These are phyloP conservation scores for Coemansia umbellata DNA, from an alignment of 192 early-diverging fungal species.

Conservation along the genomic window DNA sequence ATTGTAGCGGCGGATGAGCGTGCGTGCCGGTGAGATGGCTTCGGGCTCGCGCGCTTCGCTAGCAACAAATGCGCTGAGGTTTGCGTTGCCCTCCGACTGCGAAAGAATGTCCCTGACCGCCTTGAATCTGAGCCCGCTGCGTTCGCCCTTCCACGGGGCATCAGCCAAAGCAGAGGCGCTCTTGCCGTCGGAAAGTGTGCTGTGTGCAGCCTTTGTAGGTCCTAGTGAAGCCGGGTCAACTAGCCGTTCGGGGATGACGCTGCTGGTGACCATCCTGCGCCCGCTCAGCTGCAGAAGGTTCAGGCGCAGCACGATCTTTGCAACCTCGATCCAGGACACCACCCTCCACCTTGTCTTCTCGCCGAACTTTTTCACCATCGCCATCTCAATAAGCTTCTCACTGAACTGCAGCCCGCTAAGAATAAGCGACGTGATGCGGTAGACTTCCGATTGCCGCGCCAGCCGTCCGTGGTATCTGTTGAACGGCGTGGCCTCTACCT, in stretches of 20 bases:
- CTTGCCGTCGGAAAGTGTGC: not conserved
- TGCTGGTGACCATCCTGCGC: slow-evolving; percentile 38
- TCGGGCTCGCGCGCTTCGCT: slow-evolving; percentile 55
- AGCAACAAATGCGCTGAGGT: slow-evolving; percentile 16
- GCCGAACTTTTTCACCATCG: slow-evolving; percentile 61
- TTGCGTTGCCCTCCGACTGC: slow-evolving; percentile 27
- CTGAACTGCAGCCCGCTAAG: slow-evolving; percentile 69
- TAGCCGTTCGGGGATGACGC: slow-evolving; percentile 39
- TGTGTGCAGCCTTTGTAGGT: not conserved
- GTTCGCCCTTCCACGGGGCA: slow-evolving; percentile 50
- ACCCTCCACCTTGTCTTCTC: slow-evolving; percentile 58
- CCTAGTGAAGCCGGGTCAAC: slow-evolving; percentile 47
- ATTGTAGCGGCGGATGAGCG: slow-evolving; percentile 61
- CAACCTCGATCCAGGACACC: slow-evolving; percentile 60
- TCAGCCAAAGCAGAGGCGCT: not conserved
- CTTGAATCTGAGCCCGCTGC: slow-evolving; percentile 52
- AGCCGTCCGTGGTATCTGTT: slow-evolving; percentile 75
- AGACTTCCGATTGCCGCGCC: slow-evolving; percentile 44
- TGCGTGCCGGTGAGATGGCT: slow-evolving; percentile 58
- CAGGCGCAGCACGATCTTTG: slow-evolving; percentile 57
- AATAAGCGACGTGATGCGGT: slow-evolving; percentile 57
- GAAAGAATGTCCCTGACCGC: slow-evolving; percentile 42
- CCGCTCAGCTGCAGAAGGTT: slow-evolving; percentile 32
- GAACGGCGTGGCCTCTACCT: slow-evolving; percentile 34
- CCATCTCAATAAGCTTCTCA: slow-evolving; percentile 78